Evolutionary conservation across 1,284 basidiomycete species (phyloP).

Genomic region (Cutaneotrichosporon curvatum): DNA sequence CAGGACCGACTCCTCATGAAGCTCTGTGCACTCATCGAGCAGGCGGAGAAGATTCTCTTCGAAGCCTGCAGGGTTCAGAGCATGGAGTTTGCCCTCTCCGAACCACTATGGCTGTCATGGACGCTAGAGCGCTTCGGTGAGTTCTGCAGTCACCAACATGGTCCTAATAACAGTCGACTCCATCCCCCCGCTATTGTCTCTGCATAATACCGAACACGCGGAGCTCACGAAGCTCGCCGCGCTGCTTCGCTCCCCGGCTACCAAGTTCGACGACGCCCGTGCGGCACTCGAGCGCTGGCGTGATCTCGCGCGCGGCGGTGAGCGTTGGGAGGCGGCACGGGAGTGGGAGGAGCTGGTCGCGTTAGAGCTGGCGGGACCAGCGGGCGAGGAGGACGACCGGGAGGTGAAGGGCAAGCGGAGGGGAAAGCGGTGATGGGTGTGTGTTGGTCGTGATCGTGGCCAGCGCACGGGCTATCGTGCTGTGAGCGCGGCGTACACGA

Average conservation of each 20-base stretch:
- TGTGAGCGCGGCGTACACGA: not conserved
- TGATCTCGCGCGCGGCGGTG: slow-evolving; percentile 31
- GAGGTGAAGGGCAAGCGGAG: not conserved
- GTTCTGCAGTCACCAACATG: slow-evolving; percentile 5
- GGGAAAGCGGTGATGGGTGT: not conserved
- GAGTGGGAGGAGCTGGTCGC: slow-evolving; percentile 42
- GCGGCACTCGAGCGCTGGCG: slow-evolving; percentile 36
- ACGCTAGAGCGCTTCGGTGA: slow-evolving; percentile 38
- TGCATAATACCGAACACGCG: slow-evolving; percentile 30
- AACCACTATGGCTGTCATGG: slow-evolving; percentile 42
- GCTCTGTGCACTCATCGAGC: slow-evolving; percentile 30
- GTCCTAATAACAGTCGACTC: slow-evolving; percentile 28
- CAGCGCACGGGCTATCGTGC: not conserved
- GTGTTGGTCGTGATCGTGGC: not conserved
- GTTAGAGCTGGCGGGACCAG: slow-evolving; percentile 26
- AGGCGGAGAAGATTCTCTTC: slow-evolving; percentile 37
- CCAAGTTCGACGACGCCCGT: slow-evolving; percentile 35
- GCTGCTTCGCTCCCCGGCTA: slow-evolving; percentile 20
- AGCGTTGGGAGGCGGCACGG: slow-evolving; percentile 25
- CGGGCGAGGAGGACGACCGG: not conserved
- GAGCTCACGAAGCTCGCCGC: slow-evolving; percentile 17
- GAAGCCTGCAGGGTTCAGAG: slow-evolving; percentile 29
- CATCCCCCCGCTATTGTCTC: slow-evolving; percentile 25
- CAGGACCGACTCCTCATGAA: slow-evolving; percentile 35
- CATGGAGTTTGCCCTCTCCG: slow-evolving; percentile 27